Conservation (phyloP, 495 filamentous ascomycete genomes). For the Neurospora sp. region DNA sequence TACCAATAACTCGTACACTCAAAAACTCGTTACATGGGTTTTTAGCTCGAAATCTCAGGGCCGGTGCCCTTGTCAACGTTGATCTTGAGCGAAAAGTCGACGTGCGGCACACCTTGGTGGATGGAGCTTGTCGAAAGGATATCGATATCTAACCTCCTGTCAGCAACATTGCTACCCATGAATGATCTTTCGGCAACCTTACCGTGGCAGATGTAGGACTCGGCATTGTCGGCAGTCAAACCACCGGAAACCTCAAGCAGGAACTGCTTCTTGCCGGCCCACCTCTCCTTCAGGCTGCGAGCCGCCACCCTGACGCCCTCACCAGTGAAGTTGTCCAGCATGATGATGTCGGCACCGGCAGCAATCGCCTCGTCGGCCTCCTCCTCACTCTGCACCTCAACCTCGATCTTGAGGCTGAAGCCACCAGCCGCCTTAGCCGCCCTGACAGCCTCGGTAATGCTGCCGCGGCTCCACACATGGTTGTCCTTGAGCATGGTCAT, state of each 20-base stretch:
- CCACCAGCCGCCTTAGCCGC: slow-evolving; percentile 79
- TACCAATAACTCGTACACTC: not conserved
- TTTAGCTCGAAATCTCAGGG: slow-evolving; percentile 15
- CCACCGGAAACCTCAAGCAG: slow-evolving; percentile 89
- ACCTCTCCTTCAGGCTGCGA: slow-evolving; percentile 60
- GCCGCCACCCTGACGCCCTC: slow-evolving; percentile 66
- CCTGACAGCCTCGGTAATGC: slow-evolving; percentile 71
- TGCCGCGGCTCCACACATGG: slow-evolving; percentile 81
- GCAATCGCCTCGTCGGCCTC: slow-evolving; percentile 85
- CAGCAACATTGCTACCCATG: slow-evolving; percentile 6
- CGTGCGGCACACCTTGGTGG: slow-evolving; percentile 85
- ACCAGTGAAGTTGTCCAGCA: slow-evolving; percentile 89
- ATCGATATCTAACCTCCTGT: slow-evolving; percentile 60
- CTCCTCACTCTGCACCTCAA: slow-evolving; percentile 78
- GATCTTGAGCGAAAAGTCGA: slow-evolving; percentile 96
- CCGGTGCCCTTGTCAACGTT: slow-evolving; percentile 23
- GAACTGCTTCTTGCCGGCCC: slow-evolving; percentile 56
- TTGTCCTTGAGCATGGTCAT: slow-evolving; percentile 99
- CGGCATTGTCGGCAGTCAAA: slow-evolving; percentile 74
- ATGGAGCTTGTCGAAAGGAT: slow-evolving; percentile 93
- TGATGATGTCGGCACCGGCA: slow-evolving; percentile 88
- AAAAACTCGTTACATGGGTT: not conserved
- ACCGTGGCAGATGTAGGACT: slow-evolving; percentile 66
- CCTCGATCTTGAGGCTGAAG: slow-evolving; percentile 88
- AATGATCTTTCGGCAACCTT: slow-evolving; percentile 11